Conservation (phyloP, 2,329 filamentous ascomycete genomes). For the Penicillium sp. region DNA sequence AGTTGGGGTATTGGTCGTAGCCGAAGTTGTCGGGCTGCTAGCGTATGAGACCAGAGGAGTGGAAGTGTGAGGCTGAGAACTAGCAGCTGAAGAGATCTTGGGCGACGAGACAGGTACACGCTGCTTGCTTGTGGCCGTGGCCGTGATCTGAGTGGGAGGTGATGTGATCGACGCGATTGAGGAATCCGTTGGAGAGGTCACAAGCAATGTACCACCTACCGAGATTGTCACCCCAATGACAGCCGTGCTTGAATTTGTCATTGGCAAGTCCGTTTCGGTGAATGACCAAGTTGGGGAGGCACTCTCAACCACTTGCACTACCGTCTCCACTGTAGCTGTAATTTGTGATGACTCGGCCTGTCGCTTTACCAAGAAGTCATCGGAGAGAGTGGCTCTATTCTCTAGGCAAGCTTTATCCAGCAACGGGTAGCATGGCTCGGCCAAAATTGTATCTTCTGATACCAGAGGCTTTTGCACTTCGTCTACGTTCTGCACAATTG, state of each 20-base stretch:
- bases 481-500: neutral
- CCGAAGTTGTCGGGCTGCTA: neutral
- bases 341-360: slow-evolving; percentile 6
- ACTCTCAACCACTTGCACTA: slow-evolving; percentile 20
- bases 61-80: slow-evolving; percentile 8
- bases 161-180: neutral
- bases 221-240: slow-evolving; percentile 12
- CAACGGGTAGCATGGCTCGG: slow-evolving; percentile 11
- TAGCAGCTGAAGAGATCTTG: slow-evolving; percentile 7
- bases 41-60: slow-evolving; percentile 11
- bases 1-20: neutral
- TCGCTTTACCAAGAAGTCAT: slow-evolving; percentile 13
- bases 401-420: slow-evolving; percentile 9
- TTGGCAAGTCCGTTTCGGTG: slow-evolving; percentile 9
- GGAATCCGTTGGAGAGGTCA: slow-evolving; percentile 4
- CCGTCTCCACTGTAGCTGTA: slow-evolving; percentile 12
- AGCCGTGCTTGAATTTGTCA: slow-evolving; percentile 15
- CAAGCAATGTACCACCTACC: neutral
- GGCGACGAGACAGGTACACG: slow-evolving; percentile 8
- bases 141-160: neutral
- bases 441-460: slow-evolving; percentile 4
- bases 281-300: slow-evolving; percentile 19
- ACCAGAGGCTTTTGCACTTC: neutral
- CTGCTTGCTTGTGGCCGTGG: slow-evolving; percentile 1
- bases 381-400: neutral